Evolutionary conservation across 495 filamentous ascomycete species (phyloP).

Genomic region (Emericellopsis terricola): DNA sequence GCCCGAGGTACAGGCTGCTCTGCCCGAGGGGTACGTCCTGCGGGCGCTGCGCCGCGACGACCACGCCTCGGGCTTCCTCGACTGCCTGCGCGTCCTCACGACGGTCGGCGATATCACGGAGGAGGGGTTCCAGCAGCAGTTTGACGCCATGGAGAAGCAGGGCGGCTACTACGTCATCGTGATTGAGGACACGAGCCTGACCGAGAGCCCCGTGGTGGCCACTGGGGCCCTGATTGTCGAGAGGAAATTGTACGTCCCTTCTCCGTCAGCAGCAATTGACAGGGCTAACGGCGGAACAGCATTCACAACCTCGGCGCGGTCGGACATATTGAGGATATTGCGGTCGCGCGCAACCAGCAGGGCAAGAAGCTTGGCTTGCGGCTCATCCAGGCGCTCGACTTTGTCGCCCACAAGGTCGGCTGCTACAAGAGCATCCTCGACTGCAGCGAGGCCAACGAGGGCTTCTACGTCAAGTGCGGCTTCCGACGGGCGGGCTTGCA

Average conservation of each 20-base stretch:
- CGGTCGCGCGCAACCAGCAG: conserved; percentile 82
- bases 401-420: conserved; percentile 63
- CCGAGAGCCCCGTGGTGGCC: conserved; percentile 46
- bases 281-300: conserved; percentile 15
- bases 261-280: neutral
- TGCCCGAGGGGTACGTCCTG: conserved; percentile 68
- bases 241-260: conserved; percentile 50
- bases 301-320: conserved; percentile 59
- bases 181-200: conserved; percentile 46
- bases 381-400: conserved; percentile 88
- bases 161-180: conserved; percentile 75
- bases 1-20: conserved; percentile 43
- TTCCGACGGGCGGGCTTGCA: conserved; percentile 85
- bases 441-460: conserved; percentile 63
- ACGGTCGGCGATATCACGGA: conserved; percentile 77
- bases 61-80: conserved; percentile 65
- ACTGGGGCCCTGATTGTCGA: conserved; percentile 77
- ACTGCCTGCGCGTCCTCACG: conserved; percentile 79
- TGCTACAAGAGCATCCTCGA: conserved; percentile 73
- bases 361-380: conserved; percentile 89
- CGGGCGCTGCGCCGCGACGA: conserved; percentile 66
- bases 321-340: conserved; percentile 98
- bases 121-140: conserved; percentile 58
- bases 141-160: conserved; percentile 63
- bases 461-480: conserved; percentile 97